These are phyloP conservation scores for Metschnikowia corniflorae DNA, from an alignment of 805 yeast species.

Conservation along the genomic window DNA sequence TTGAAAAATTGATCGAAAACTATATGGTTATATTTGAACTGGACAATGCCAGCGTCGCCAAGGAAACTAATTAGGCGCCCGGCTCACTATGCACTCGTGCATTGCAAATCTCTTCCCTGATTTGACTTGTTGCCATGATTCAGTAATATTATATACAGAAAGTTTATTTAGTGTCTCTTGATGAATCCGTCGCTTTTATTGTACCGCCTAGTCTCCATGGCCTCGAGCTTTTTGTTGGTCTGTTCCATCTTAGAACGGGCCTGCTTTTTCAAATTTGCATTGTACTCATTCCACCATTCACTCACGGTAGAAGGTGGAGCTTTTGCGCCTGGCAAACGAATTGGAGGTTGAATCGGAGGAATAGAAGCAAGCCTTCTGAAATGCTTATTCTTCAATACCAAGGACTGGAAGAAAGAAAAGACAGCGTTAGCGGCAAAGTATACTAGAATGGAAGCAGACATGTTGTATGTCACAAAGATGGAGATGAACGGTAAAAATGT, in stretches of 20 bases:
- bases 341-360: constrained; percentile 59
- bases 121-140: too few species aligned
- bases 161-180: constrained; percentile 35
- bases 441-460: constrained; percentile 80
- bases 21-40: constrained; percentile 31
- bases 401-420: constrained; percentile 69
- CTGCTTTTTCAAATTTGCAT: constrained; percentile 28
- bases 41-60: too few species aligned
- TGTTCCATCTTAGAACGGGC: constrained; percentile 33
- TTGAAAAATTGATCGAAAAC: constrained; percentile 48
- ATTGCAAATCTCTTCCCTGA: too few species aligned
- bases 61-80: too few species aligned
- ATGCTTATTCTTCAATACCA: constrained; percentile 53
- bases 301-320: constrained; percentile 31
- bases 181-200: constrained; percentile 31
- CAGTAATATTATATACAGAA: too few species aligned
- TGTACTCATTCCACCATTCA: constrained; percentile 37
- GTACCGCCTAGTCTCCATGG: constrained; percentile 32
- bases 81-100: too few species aligned
- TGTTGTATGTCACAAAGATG: constrained; percentile 81
- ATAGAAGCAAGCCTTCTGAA: constrained; percentile 58
- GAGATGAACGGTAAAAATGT: constrained; percentile 75
- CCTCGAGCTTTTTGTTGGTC: constrained; percentile 36
- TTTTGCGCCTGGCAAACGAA: constrained; percentile 28
- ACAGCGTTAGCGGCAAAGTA: constrained; percentile 82